Conservation (phyloP, 305 asterid species). For the Salvia sclarea region DNA sequence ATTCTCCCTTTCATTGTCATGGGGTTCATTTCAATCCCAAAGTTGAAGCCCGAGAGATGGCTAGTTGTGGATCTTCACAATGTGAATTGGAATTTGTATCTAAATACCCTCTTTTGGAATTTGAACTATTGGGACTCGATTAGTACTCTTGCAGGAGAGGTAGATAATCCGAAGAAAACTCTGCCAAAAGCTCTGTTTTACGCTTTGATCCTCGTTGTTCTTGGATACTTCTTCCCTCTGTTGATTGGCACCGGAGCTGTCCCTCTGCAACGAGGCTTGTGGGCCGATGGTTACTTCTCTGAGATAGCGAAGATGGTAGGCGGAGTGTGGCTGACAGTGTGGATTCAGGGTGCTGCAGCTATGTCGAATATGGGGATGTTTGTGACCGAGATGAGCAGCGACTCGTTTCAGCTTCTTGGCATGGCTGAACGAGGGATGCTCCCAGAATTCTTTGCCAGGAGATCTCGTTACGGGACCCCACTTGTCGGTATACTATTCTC, state of each 20-base stretch:
- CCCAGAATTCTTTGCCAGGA: constrained; percentile 77
- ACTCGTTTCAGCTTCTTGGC: constrained; percentile 86
- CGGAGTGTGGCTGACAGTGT: constrained; percentile 75
- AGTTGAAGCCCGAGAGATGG: constrained; percentile 67
- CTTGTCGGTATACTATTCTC: constrained; percentile 70
- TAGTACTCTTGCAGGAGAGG: constrained; percentile 80
- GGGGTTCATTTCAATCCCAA: constrained; percentile 76
- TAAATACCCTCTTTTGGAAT: constrained; percentile 84
- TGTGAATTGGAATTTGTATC: constrained; percentile 70
- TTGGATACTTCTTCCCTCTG: constrained; percentile 68
- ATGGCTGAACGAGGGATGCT: constrained; percentile 93
- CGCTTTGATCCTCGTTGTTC: constrained; percentile 59
- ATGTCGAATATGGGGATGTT: constrained; percentile 87
- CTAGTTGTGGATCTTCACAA: constrained; percentile 59
- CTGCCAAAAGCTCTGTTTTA: constrained; percentile 70
- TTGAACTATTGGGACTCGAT: constrained; percentile 83
- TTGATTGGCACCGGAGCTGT: constrained; percentile 67
- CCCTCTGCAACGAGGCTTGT: constrained; percentile 57
- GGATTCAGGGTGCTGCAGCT: constrained; percentile 85
- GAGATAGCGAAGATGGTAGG: constrained; percentile 66
- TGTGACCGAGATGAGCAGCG: constrained; percentile 86
- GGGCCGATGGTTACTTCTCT: constrained; percentile 85
- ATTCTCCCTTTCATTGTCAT: constrained; percentile 73
- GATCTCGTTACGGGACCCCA: constrained; percentile 73
- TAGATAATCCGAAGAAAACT: constrained; percentile 66